Evolutionary conservation across 2,329 filamentous ascomycete genomes (phyloP), one percentile per base, ranked within the genome.

Genomic region (Beauveria caledonica): DNA sequence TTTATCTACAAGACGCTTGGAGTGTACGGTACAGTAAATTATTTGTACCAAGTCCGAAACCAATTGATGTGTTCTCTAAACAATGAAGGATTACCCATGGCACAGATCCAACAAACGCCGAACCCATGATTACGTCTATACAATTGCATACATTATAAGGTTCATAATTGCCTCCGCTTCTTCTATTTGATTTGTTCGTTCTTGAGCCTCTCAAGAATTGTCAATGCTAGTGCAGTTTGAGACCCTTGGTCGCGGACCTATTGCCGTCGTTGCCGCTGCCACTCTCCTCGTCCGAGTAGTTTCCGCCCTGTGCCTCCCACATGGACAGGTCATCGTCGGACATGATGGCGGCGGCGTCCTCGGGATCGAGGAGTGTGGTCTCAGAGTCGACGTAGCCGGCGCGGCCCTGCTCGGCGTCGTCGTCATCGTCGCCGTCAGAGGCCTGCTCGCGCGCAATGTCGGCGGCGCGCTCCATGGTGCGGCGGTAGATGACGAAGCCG

Each of bases 401-500:
- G 3, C 70, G 66, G n/a, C 72, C 75, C 51, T 72, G 73, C 19
- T 70, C 71, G 33, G 63, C 64, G 27, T 50, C 56, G 23, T 72
- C 73, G 17, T 70, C 73, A 15, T 70, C 71, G 44, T 63, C 64
- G 55, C 63, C 63, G 2, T 64, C 66, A 13, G 62, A 62, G 23
- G 67, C 73, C 53, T 78, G 77, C 54, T 80, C 78, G 46, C 75
- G 70, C 13, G 78, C 80, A 39, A 87, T 75, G 71, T 86, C 80
- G 54, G 79, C 79, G 19, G 85, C 84, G 57, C 85, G 78, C 45
- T 82, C 78, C 79, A 87, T 86, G 60, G 85, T 87, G 62, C 83
- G 79, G 58, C 81, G 82, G 76, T 96, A 99, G 71, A 99, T 95
- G 73, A 95, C 80, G 73, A 86, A 88, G 17, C 91, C 93, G 2